Evolutionary conservation across 495 filamentous ascomycete genomes (phyloP), one percentile per base, ranked within the genome.

Genomic region (Podospora tetraspora): DNA sequence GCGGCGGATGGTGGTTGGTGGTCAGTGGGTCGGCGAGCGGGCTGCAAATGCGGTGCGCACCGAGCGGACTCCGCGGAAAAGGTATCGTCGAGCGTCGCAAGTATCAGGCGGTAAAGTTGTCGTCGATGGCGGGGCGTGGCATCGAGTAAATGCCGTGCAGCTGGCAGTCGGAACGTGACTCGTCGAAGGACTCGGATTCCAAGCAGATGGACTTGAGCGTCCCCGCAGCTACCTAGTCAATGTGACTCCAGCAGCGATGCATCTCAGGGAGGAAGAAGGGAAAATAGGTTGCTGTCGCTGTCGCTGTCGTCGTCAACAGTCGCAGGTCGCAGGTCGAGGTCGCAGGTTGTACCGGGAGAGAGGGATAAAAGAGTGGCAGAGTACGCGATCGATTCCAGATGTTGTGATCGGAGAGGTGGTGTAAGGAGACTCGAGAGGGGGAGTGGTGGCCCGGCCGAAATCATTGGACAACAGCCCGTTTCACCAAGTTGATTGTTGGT

Each of bases 61-160:
- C 57, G 30, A 59, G 59, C 25, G 29, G 69, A 64, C 63, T 16
- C 70, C 30, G 24, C 62, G 16, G 25, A 13, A 22, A 32, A 32
- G 56, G 43, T 61, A 59, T 63, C 69, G 70, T 60, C 61, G 64
- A 16, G 66, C 34, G 66, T 67, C 69, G 64, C 71, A 67, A 63
- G 13, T 67, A 65, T 57, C 21, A 63, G 56, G 65, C 23, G 32
- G 60, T 19, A 6, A 19, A 29, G n/a, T 57, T 72, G 62, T 70
- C 69, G 68, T 67, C 32, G 23, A 61, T 68, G 71, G 72, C 63
- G 74, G 74, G 75, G 74, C 64, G 68, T 70, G 67, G 70, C 73
- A 74, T 74, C 5, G 69, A 75, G 59, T 61, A 65, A 68, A 74
- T 77, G 75, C 74, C 75, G 75, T 77, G 75, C 75, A 73, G 75